These are phyloP conservation scores for Aegilops tauschii DNA, from an alignment of 176 grass and related monocot species.

Conservation along the genomic window DNA sequence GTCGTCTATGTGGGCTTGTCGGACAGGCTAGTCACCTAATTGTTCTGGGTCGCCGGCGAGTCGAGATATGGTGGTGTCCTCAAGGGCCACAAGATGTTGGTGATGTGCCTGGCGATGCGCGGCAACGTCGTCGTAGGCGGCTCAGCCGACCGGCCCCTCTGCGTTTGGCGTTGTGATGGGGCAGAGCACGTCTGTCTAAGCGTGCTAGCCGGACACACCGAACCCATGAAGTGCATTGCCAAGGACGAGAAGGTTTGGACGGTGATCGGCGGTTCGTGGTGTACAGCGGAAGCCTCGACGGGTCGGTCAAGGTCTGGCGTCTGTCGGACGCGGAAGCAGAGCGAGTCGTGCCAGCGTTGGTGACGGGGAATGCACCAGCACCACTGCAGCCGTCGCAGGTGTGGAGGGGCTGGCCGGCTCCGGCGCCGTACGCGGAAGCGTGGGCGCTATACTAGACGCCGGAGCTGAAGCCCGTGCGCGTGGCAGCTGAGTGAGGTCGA, in stretches of 20 bases:
- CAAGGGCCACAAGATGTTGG: constrained; percentile 26
- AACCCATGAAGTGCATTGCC: constrained; percentile 57
- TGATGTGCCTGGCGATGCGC: constrained; percentile 49
- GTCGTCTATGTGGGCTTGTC: constrained; percentile 63
- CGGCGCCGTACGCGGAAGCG: not conserved
- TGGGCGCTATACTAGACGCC: not conserved
- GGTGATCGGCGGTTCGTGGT: constrained; percentile 37
- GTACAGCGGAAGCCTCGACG: constrained; percentile 44
- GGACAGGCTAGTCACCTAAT: constrained; percentile 52
- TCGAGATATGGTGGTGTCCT: constrained; percentile 11
- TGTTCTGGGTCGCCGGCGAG: constrained; percentile 19
- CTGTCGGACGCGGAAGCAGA: constrained; percentile 1
- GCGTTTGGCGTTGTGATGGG: constrained; percentile 50
- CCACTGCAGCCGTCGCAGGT: not conserved
- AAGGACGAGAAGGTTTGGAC: constrained; percentile 27
- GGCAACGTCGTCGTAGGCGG: constrained; percentile 52
- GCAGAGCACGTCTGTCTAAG: constrained; percentile 19
- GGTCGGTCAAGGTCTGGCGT: not conserved
- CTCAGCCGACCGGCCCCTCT: constrained; percentile 48
- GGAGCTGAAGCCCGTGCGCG: not conserved
- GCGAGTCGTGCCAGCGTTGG: not conserved
- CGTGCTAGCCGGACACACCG: constrained; percentile 47
- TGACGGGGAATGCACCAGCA: not conserved
- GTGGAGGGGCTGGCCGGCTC: not conserved
- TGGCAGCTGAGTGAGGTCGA: constrained; percentile 4